Evolutionary conservation across 768 basidiomycete genomes (phyloP), one percentile per base, ranked within the genome.

Genomic region (Kwoniella europaea): DNA sequence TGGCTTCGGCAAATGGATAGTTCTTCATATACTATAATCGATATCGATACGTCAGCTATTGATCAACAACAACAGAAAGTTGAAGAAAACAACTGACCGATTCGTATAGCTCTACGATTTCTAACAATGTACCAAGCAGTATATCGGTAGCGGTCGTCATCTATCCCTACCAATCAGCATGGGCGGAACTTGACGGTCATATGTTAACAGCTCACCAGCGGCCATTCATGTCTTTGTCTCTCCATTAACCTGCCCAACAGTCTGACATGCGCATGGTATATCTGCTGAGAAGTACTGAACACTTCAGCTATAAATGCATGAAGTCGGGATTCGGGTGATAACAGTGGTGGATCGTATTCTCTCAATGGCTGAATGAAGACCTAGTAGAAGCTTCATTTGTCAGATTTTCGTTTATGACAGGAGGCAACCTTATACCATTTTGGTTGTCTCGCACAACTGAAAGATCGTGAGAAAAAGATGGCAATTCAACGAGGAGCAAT

Each of bases 1-100:
- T 87, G 10, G 91, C 91, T 78, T 94, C 92, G 1, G 94, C 88
- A 56, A 95, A 86, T 3, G 93, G 93, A 71, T 94, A 95, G 71
- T 93, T 81, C 67, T 81, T 81, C 73, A 81, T 81, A 55, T 81
- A 81, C 80, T 81, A 59, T 53, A 20, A 10, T 27, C 24, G 15
- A 29, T n/a, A 24, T 4, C 27, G 44, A 27, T 15, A 15, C n/a
- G 58, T 10, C 27, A 67, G 35, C 4, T 15, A 10, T 4, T 50
- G 4, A 50, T 13, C 12, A 15, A 4, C 5, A 13, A 3, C 46
- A 50, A 50, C 12, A 50, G 46, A 5, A 15, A 10, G 46, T 2
- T 50, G 46, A 50, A 29, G n/a, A 22, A 22, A 18, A 5, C 57
- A 27, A 75, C 77, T 56, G n/a, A 81, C 79, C 7, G 65, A 62